phyloP scores from a whole-genome alignment of 495 filamentous ascomycete species.

The Penicillium desertorum region DNA sequence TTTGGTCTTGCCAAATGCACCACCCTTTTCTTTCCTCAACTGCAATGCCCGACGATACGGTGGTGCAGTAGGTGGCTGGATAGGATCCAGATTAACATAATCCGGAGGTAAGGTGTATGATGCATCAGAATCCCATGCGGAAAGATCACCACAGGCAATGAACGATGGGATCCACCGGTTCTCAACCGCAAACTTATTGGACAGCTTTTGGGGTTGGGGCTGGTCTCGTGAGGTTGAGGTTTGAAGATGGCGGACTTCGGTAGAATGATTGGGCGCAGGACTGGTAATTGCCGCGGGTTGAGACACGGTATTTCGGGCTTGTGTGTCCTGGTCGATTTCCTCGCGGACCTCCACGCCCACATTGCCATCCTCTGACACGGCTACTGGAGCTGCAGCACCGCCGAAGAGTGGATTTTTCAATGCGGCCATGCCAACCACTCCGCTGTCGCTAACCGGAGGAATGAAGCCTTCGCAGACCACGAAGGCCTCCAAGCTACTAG shows the following conservation, averaged over 20 bases:
- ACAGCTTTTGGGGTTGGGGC: conserved; percentile 25
- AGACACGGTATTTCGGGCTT: conserved; percentile 20
- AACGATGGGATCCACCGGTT: conserved; percentile 88
- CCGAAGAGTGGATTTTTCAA: conserved; percentile 49
- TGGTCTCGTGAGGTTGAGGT: conserved; percentile 24
- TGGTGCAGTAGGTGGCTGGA: conserved; percentile 95
- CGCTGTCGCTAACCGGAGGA: conserved; percentile 43
- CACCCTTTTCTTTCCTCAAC: conserved; percentile 70
- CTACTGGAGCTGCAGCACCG: conserved; percentile 35
- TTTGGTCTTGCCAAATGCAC: conserved; percentile 80
- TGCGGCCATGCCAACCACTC: conserved; percentile 38
- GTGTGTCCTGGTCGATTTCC: conserved; percentile 43
- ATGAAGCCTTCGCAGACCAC: conserved; percentile 90
- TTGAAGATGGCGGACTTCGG: conserved; percentile 33
- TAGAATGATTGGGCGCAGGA: conserved; percentile 17
- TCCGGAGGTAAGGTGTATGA: conserved; percentile 80
- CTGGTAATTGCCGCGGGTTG: conserved; percentile 1
- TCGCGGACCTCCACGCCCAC: conserved; percentile 58
- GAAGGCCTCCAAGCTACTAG: conserved; percentile 94
- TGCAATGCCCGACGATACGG: conserved; percentile 92
- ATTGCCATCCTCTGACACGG: conserved; percentile 57
- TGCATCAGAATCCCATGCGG: conserved; percentile 90
- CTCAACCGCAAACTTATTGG: conserved; percentile 38
- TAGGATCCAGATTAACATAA: conserved; percentile 78
- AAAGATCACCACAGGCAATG: conserved; percentile 94